phyloP scores from a whole-genome alignment of 768 basidiomycete genomes.

The Tephrocybe sp. region DNA sequence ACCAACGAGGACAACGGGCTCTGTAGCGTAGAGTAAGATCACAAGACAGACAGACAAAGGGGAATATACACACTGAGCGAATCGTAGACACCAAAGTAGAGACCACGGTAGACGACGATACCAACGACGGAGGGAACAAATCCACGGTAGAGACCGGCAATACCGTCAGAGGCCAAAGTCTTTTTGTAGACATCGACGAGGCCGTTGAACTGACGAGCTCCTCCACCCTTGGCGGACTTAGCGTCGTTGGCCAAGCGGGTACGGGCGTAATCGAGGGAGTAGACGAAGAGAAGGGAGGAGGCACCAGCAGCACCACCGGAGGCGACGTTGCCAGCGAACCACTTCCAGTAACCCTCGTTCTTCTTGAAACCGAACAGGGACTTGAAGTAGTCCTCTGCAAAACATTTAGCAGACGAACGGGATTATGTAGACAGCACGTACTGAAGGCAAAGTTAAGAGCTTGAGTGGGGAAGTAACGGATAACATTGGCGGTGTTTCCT shows the following conservation, averaged over 20 bases:
- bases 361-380: conserved; percentile 99
- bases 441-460: conserved; percentile 99
- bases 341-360: conserved; percentile 95
- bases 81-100: conserved; percentile 98
- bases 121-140: conserved; percentile 99
- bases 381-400: conserved; percentile 95
- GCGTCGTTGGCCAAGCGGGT: conserved; percentile 98
- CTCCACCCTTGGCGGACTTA: conserved; percentile 92
- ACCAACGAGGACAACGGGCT: conserved; percentile 97
- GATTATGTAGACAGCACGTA: conserved; percentile 41
- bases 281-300: conserved; percentile 97
- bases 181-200: conserved; percentile 96
- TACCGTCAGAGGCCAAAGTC: conserved; percentile 96
- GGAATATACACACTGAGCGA: conserved; percentile 70
- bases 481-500: conserved; percentile 99
- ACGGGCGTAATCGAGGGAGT: conserved; percentile 99
- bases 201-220: conserved; percentile 97
- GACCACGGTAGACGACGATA: conserved; percentile 99
- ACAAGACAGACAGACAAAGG: conserved; percentile 8
- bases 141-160: conserved; percentile 99
- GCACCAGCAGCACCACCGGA: conserved; percentile 99
- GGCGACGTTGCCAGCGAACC: conserved; percentile 98
- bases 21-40: conserved; percentile 38
- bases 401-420: conserved; percentile 7
- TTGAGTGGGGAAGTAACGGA: conserved; percentile 99